Base-by-base conservation (phyloP, 2,329 filamentous ascomycete genomes). In the Scorias spongiosa region DNA sequence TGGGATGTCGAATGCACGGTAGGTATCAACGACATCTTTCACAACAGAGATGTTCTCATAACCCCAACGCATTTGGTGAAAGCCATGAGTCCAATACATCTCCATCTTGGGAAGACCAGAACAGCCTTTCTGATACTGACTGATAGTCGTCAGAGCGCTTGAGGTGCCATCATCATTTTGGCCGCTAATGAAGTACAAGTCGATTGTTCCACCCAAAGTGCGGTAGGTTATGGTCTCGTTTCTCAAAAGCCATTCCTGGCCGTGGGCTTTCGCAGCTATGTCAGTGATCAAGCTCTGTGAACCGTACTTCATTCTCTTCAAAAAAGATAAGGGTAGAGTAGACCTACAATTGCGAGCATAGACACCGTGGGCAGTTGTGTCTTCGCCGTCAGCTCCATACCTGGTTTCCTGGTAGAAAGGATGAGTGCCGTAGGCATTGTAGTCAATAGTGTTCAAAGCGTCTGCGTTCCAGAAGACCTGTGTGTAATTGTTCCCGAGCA, bases 11-110 rank as follows among this genome's bases (percentile, higher is more conserved):
- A 72, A 74, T 29, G 60, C 64, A 43, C 62, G 65, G 57, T 71
- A 74, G 38, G 66, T 66, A 29, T 69, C 61, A 26, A 72, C 64
- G 11, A 75, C 66, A 50, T 74, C 72, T 48, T 80, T 71, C 5
- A 85, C 55, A 10, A 75, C 69, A 1, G 74, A 71, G 74, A 80
- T 84, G 51, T 81, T 84, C 18, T 69, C 63, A 57, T 88, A 89
- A 1, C 84, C 85, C 78, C 84, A 91, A 46, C 83, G 73, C 53
- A 84, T 89, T 58, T 93, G 84, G 51, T 93, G 85, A 57, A 74
- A 89, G 1, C 86, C 86, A 48, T 93, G 76, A 0, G 80, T 77
- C 70, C 77, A 89, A 64, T 91, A 91, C 51, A 83, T 79, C 56
- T 88, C 81, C 76, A 89, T 79, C 0, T 78, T 78, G 1, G 84